A percentile compares a stretch with the other conserved stretches of the same genome.
Evolutionary conservation across 371 early-diverging fungal genomes (phyloP).

Genomic region (Choanephora cucurbitarum): DNA sequence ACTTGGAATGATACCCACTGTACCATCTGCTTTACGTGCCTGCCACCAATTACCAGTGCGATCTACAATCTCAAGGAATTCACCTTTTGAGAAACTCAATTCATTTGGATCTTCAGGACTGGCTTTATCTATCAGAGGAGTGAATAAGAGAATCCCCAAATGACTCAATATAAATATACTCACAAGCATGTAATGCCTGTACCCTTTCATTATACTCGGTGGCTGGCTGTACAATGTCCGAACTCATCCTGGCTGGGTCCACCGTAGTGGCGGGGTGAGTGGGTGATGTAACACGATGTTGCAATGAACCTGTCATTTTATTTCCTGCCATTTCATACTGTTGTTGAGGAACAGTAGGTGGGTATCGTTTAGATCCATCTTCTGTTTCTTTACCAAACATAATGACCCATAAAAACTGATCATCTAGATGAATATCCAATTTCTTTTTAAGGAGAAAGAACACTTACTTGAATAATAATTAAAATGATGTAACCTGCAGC

Average conservation of each 20-base stretch:
- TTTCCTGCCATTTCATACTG: conserved; percentile 33
- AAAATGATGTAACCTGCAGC: conserved; percentile 46
- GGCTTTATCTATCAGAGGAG: conserved; percentile 70
- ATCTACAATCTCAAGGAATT: conserved; percentile 79
- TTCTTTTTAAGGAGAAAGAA: neutral
- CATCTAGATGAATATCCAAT: no score
- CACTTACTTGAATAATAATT: conserved; percentile 42
- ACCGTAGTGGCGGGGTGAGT: conserved; percentile 19
- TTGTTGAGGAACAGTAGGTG: conserved; percentile 12
- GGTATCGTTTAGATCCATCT: conserved; percentile 31
- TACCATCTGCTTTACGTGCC: conserved; percentile 77
- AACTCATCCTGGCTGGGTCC: neutral
- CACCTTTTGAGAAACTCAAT: conserved; percentile 81
- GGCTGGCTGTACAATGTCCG: conserved; percentile 6
- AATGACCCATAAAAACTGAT: conserved; percentile 51
- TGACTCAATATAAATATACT: conserved; percentile 11
- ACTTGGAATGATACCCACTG: conserved; percentile 84
- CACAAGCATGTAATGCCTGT: conserved; percentile 31
- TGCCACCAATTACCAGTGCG: conserved; percentile 94
- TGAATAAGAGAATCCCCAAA: conserved; percentile 3
- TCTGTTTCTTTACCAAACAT: conserved; percentile 49
- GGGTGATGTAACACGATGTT: conserved; percentile 1
- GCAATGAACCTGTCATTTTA: conserved; percentile 20
- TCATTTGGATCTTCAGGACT: conserved; percentile 88
- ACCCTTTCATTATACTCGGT: conserved; percentile 41